These are phyloP conservation scores for Pseudogymnoascus pannorum DNA, from an alignment of 2,329 filamentous ascomycete species.

Conservation along the genomic window DNA sequence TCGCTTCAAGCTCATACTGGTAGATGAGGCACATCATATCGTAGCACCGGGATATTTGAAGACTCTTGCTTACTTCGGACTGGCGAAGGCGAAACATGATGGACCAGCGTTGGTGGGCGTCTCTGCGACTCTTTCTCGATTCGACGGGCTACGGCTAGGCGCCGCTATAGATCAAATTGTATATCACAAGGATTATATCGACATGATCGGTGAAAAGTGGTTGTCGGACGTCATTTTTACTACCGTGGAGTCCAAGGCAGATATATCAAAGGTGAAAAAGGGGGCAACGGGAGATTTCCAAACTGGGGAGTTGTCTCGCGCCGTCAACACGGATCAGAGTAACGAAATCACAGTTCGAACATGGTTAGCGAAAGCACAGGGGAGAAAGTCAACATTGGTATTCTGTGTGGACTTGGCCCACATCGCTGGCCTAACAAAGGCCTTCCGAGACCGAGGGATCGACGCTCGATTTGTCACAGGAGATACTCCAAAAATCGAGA, in stretches of 20 bases:
- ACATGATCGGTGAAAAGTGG: slow-evolving; percentile 87
- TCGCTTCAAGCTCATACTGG: slow-evolving; percentile 80
- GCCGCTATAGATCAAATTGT: slow-evolving; percentile 90
- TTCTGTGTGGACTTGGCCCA: slow-evolving; percentile 92
- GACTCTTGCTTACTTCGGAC: slow-evolving; percentile 69
- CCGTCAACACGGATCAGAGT: slow-evolving; percentile 71
- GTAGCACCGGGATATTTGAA: slow-evolving; percentile 75
- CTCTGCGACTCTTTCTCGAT: slow-evolving; percentile 70
- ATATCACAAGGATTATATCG: slow-evolving; percentile 79
- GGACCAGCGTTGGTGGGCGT: slow-evolving; percentile 76
- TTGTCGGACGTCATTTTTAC: slow-evolving; percentile 89
- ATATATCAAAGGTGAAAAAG: slow-evolving; percentile 63
- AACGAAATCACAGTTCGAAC: slow-evolving; percentile 81
- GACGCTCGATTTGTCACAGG: slow-evolving; percentile 85
- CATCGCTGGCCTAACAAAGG: slow-evolving; percentile 64
- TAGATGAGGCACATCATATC: slow-evolving; percentile 96
- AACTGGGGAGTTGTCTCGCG: slow-evolving; percentile 65
- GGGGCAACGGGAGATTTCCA: slow-evolving; percentile 71
- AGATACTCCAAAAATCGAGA: slow-evolving; percentile 61
- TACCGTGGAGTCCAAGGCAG: slow-evolving; percentile 75
- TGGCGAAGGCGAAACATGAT: slow-evolving; percentile 43
- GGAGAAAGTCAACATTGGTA: slow-evolving; percentile 76
- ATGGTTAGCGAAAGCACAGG: slow-evolving; percentile 71
- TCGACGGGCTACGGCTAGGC: slow-evolving; percentile 76
- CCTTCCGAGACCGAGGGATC: slow-evolving; percentile 69